Conservation (phyloP, 2,329 filamentous ascomycete genomes). For the Fusarium subtropicale region DNA sequence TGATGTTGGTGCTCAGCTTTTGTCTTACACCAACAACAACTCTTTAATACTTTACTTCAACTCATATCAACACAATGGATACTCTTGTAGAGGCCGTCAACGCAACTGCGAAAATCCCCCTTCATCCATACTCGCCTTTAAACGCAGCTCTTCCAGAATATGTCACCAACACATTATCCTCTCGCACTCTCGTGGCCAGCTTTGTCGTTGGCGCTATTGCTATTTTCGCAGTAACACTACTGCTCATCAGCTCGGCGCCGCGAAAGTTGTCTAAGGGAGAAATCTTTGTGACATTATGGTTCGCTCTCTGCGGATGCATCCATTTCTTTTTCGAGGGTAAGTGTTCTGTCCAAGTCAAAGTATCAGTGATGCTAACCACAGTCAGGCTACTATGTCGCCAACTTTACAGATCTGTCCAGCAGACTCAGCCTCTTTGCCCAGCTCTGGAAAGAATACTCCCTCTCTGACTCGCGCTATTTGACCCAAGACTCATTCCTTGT, state of each 20-base stretch:
- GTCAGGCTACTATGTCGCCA: constrained; percentile 62
- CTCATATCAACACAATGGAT: constrained; percentile 24
- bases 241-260: constrained; percentile 63
- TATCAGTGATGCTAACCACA: background rate
- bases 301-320: constrained; percentile 73
- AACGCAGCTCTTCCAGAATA: constrained; percentile 72
- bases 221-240: constrained; percentile 68
- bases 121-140: constrained; percentile 78
- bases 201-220: constrained; percentile 68
- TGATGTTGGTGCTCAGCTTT: background rate
- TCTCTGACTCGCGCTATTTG: constrained; percentile 68
- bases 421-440: constrained; percentile 61
- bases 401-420: constrained; percentile 56
- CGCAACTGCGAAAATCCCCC: constrained; percentile 20
- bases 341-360: background rate
- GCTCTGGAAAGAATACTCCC: constrained; percentile 69
- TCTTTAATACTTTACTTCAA: background rate
- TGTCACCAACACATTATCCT: constrained; percentile 72
- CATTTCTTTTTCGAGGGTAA: constrained; percentile 58
- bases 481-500: constrained; percentile 65
- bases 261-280: constrained; percentile 66
- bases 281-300: constrained; percentile 76
- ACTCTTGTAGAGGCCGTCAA: constrained; percentile 6
- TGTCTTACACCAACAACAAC: background rate
- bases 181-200: constrained; percentile 67